These are phyloP conservation scores for Sporothrix sp. DNA, from an alignment of 2,329 filamentous ascomycete species.

Conservation along the genomic window DNA sequence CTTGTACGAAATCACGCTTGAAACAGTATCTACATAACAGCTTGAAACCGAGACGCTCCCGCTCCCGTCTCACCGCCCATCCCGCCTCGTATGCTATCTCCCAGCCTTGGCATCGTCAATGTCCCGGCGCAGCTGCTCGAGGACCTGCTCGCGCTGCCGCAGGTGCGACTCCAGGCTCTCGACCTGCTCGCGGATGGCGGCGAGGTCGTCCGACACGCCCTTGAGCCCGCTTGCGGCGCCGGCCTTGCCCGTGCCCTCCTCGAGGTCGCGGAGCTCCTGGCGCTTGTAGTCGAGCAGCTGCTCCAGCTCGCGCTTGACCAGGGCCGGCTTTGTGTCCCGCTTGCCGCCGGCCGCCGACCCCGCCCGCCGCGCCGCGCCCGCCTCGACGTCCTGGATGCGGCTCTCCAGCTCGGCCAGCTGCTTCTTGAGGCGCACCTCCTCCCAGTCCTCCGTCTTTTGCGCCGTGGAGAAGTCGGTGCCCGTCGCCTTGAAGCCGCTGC, in stretches of 20 bases:
- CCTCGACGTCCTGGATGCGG: conserved; percentile 76
- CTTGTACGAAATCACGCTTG: neutral
- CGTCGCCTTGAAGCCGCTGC: conserved; percentile 66
- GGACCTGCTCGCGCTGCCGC: conserved; percentile 59
- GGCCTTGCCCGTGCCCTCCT: conserved; percentile 59
- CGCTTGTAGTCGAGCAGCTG: conserved; percentile 93
- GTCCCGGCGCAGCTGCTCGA: conserved; percentile 65
- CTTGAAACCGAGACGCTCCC: no score
- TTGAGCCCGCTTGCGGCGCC: conserved; percentile 64
- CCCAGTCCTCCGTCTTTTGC: conserved; percentile 85
- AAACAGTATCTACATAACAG: no score
- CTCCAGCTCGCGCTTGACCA: conserved; percentile 90
- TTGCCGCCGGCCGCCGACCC: conserved; percentile 36
- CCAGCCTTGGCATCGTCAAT: conserved; percentile 75
- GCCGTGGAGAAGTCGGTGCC: conserved; percentile 82
- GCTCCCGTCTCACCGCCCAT: neutral
- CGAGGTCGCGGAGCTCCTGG: conserved; percentile 63
- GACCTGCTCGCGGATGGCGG: conserved; percentile 87
- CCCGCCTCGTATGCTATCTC: conserved; percentile 10
- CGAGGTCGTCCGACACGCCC: conserved; percentile 73
- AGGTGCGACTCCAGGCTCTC: conserved; percentile 82
- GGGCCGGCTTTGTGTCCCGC: conserved; percentile 71
- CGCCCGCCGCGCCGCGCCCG: conserved; percentile 50
- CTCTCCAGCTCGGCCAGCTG: conserved; percentile 82
- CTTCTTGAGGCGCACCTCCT: conserved; percentile 89